Evolutionary conservation across 1,284 basidiomycete species (phyloP).

Genomic region (Cryptococcus hybrid): DNA sequence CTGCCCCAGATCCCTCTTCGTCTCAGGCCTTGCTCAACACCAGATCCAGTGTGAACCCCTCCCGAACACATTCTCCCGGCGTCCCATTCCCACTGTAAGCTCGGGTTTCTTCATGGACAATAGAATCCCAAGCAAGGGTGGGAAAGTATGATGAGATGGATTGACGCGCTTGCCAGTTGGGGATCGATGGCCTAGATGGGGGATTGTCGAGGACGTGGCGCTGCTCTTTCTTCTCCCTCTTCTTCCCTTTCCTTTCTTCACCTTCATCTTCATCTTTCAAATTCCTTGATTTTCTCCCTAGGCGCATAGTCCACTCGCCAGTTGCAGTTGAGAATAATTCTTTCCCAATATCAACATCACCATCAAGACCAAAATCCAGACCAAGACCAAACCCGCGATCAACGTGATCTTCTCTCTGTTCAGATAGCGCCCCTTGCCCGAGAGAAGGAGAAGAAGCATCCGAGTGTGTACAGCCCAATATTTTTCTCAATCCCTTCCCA

Average conservation of each 20-base stretch:
- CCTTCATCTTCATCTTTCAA: neutral
- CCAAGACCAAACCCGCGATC: too few relatives aligned
- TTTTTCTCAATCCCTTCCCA: too few relatives aligned
- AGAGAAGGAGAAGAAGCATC: too few relatives aligned
- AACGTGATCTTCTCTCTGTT: too few relatives aligned
- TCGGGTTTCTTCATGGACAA: neutral
- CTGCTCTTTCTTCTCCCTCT: too few relatives aligned
- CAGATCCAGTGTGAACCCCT: too few relatives aligned
- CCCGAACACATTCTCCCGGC: too few relatives aligned
- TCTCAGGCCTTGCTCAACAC: too few relatives aligned
- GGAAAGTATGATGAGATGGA: slow-evolving; percentile 6
- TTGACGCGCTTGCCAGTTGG: slow-evolving; percentile 11
- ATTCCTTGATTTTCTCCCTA: neutral
- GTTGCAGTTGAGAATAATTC: neutral
- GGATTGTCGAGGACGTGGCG: slow-evolving; percentile 1
- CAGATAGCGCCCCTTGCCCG: too few relatives aligned
- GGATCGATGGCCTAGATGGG: slow-evolving; percentile 18
- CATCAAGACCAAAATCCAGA: neutral
- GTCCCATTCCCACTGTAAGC: too few relatives aligned
- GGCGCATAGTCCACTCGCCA: neutral
- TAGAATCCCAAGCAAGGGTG: slow-evolving; percentile 7
- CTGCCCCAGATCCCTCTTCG: too few relatives aligned
- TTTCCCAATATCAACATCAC: neutral
- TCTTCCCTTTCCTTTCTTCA: neutral
- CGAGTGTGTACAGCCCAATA: too few relatives aligned